Evolutionary conservation across 345 rosid genomes (phyloP), one percentile per base, ranked within the genome.

Genomic region (Mercurialis annua): DNA sequence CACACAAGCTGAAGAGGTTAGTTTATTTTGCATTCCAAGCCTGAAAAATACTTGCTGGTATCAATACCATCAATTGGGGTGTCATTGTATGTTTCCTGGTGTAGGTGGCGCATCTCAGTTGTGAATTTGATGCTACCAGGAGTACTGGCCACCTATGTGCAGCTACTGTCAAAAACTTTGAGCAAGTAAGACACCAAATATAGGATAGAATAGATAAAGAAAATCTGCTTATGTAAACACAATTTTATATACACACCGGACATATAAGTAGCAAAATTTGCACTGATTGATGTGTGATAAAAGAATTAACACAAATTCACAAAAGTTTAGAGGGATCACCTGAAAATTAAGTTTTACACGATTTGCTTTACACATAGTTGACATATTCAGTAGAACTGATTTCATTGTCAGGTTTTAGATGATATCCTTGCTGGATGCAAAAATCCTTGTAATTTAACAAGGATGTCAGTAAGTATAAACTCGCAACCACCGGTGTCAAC

Each of bases 91-190:
- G 40, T 48, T 53, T 16, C 60, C 16, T 59, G 49, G 38, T 74
- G 62, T 71, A 93, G 98, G 91, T 89, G 60, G 91, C 82, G 69
- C 74, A 79, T 67, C 75, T 83, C 46, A 65, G 83, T 4, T 71
- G 89, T 77, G 87, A 85, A 68, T 94, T 89, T 80, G 97, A 89
- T 69, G 99, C 95, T 16, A 79, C 86, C 42, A 85, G 97, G 76
- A 94, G 96, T 77, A 84, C 89, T 4, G 97, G 97, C 55, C 85
- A 83, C 71, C 83, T 93, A 47, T 93, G 97, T 81, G 94, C 91
- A 21, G 92, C 95, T 66, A 93, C 86, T 29, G 84, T 87, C 53
- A 70, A 85, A 42, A 91, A 84, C 74, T 94, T 94, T 14, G 92
- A 91, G 72, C 87, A 86, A 67, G 97, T 86, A 86, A 77, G 82